Evolutionary conservation across 768 basidiomycete species (phyloP).

Genomic region (Lentinula guzmanii): DNA sequence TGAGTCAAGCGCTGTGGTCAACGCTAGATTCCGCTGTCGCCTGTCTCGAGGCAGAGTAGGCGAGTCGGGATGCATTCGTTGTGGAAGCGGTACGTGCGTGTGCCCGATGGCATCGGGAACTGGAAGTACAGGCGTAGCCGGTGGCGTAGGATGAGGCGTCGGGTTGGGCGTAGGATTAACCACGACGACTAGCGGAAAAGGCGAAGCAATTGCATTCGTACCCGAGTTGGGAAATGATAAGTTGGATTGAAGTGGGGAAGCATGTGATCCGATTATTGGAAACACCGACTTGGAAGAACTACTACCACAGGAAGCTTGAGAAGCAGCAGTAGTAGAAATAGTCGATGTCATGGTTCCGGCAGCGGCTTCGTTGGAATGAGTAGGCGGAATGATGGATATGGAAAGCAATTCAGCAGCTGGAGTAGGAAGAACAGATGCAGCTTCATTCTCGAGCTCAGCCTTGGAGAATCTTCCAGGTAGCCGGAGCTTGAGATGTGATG

Average conservation of each 20-base stretch:
- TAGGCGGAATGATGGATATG: slow-evolving; percentile 6
- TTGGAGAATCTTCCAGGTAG: neutral
- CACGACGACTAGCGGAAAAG: slow-evolving; percentile 54
- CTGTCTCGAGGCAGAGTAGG: slow-evolving; percentile 10
- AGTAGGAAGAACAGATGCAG: neutral
- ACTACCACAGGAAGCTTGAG: neutral
- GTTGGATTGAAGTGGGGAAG: slow-evolving; percentile 15
- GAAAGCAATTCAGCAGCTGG: slow-evolving; percentile 4
- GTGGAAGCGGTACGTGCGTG: slow-evolving; percentile 16
- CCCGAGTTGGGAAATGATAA: neutral
- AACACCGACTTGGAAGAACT: neutral
- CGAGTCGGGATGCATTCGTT: slow-evolving; percentile 14
- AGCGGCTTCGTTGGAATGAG: neutral
- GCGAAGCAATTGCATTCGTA: slow-evolving; percentile 10
- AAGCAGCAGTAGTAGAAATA: neutral
- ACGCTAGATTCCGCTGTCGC: neutral
- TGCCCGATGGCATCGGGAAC: slow-evolving; percentile 7
- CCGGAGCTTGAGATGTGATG: neutral
- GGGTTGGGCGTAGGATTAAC: slow-evolving; percentile 76
- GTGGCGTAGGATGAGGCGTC: slow-evolving; percentile 75
- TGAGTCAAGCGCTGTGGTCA: neutral
- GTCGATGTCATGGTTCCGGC: neutral
- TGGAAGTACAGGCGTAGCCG: slow-evolving; percentile 51
- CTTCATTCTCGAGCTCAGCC: neutral
- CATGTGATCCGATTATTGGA: slow-evolving; percentile 6